Conservation (phyloP, 768 basidiomycete species). For the Leccinum obscurum region DNA sequence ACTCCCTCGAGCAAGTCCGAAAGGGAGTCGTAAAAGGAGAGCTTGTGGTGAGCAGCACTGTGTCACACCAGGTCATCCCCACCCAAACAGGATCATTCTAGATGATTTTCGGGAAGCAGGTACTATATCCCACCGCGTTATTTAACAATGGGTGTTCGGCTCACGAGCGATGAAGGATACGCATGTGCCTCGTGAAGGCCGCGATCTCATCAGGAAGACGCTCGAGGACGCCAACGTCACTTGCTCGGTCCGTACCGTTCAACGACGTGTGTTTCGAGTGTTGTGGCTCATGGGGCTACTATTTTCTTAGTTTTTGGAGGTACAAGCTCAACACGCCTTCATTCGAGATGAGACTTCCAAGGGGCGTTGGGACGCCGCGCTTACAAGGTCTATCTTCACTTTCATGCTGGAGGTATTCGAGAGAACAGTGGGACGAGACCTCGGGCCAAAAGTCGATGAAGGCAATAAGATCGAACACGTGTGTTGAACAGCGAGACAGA, state of each 20-base stretch:
- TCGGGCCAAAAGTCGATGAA: constrained; percentile 62
- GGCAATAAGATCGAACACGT: constrained; percentile 71
- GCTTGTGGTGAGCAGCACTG: constrained; percentile 58
- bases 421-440: constrained; percentile 79
- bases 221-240: constrained; percentile 79
- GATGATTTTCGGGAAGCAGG: constrained; percentile 97
- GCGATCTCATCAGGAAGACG: constrained; percentile 79
- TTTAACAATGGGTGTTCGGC: neutral
- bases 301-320: constrained; percentile 75
- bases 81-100: constrained; percentile 29
- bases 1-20: constrained; percentile 71
- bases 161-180: constrained; percentile 61
- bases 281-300: constrained; percentile 8
- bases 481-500: constrained; percentile 40
- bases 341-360: constrained; percentile 91
- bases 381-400: constrained; percentile 74
- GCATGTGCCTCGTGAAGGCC: constrained; percentile 84
- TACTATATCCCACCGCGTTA: constrained; percentile 24
- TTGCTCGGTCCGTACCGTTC: constrained; percentile 56
- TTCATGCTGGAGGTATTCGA: too few species aligned
- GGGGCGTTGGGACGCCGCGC: constrained; percentile 93
- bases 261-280: neutral
- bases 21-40: constrained; percentile 87
- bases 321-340: constrained; percentile 97
- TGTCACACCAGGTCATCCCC: neutral